Conservation (phyloP, 2,329 filamentous ascomycete species). For the Pezicula neosporulosa region DNA sequence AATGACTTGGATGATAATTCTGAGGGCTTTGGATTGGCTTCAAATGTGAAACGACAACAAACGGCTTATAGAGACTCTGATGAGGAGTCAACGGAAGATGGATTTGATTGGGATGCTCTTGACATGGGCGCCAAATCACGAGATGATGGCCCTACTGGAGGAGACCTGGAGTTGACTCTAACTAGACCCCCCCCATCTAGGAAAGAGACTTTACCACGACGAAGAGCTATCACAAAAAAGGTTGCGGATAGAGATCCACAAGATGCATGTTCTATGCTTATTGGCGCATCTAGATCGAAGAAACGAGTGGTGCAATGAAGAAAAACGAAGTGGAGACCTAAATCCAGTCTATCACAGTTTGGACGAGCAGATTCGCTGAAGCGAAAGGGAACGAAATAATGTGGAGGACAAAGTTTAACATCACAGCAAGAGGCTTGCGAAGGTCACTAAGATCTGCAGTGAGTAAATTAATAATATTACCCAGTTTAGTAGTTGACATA, state of each 20-base stretch:
- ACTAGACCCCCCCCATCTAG: constrained; percentile 5
- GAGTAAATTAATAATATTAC: too few relatives aligned
- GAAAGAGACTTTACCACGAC: constrained; percentile 12
- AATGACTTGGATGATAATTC: constrained; percentile 5
- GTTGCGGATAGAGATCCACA: constrained; percentile 73
- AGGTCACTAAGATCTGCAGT: constrained; percentile 75
- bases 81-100: constrained; percentile 49
- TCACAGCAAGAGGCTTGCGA: constrained; percentile 68
- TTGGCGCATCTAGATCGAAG: constrained; percentile 72
- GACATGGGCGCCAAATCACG: constrained; percentile 31
- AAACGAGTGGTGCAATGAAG: constrained; percentile 87
- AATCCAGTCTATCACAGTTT: constrained; percentile 66
- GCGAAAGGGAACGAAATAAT: constrained; percentile 70
- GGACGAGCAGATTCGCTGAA: constrained; percentile 73
- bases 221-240: constrained; percentile 43
- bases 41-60: constrained; percentile 24
- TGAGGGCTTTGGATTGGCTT: constrained; percentile 10
- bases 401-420: constrained; percentile 67
- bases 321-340: constrained; percentile 61
- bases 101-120: constrained; percentile 63
- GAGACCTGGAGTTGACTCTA: constrained; percentile 30
- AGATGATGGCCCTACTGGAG: constrained; percentile 23
- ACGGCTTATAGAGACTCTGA: constrained; percentile 45
- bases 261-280: constrained; percentile 79
- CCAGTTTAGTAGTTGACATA: constrained; percentile 19